Evolutionary conservation across 2,329 filamentous ascomycete genomes (phyloP), one percentile per base, ranked within the genome.

Genomic region (Claviceps paspali): DNA sequence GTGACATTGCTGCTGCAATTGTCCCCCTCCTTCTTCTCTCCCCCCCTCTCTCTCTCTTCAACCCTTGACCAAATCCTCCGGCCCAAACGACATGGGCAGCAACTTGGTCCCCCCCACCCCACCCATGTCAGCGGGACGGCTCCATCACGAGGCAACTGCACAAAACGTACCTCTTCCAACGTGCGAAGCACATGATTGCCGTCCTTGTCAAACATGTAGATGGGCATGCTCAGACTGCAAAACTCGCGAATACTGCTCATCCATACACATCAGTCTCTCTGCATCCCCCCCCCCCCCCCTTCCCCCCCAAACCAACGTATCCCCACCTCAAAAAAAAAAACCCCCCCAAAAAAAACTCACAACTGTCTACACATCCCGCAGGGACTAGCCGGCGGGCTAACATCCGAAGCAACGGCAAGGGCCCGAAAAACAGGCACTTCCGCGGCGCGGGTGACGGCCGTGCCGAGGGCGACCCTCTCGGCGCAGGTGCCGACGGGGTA

Each of bases 361-460:
- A 88, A 93, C 56, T 95, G 88, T 49, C 88, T 70, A 57, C 88
- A 96, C 86, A 94, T 95, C 38, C 91, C 91, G 55, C 91, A 98
- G 0, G 91, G 91, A 43, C 79, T 78, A 33, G 71, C 71, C 4
- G 77, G 75, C 22, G 75, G 73, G 23, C 59, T 61, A 29, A 82
- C 79, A 54, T 95, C 82, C 5, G 87, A 92, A 6, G 82, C 73
- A 4, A 98, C 86, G 12, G 82, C 88, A 17, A 98, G 60, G 15
- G 87, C 88, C 51, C 75, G 78, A 61, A 92, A 84, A 22, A 22
- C 21, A 8, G 60, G 59, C 3, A 73, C 71, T 36, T 62, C 29
- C 29, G 4, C 62, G 6, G n/a, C n/a, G n/a, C n/a, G n/a, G n/a
- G 74, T 71, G 5, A 95, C 73, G 17, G 88, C 88, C 28, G 77